Evolutionary conservation across 2,329 filamentous ascomycete genomes (phyloP).

Genomic region (Ascochyta pisi): DNA sequence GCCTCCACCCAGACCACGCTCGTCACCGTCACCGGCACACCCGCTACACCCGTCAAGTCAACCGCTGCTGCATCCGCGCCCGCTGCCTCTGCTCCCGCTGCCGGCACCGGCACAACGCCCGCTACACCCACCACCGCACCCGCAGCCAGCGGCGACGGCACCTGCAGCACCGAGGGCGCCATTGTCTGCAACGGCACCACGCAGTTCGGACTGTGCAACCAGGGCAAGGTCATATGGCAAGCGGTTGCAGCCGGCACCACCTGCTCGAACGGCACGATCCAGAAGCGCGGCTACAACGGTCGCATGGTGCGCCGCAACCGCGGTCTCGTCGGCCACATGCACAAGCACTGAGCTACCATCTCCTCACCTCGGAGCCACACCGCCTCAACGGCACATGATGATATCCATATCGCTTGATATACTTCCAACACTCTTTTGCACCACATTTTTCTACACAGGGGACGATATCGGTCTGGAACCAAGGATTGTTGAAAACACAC

Average conservation of each 20-base stretch:
- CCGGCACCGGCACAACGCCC: slow-evolving; percentile 17
- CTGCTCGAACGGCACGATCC: slow-evolving; percentile 52
- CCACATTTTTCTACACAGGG: background rate
- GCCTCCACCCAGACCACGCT: slow-evolving; percentile 40
- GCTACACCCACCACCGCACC: slow-evolving; percentile 16
- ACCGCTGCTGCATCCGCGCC: slow-evolving; percentile 6
- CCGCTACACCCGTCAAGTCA: slow-evolving; percentile 19
- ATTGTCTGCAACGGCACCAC: slow-evolving; percentile 50
- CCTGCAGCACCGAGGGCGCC: slow-evolving; percentile 45
- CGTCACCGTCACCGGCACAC: slow-evolving; percentile 35
- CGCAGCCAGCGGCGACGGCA: slow-evolving; percentile 2
- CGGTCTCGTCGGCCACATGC: slow-evolving; percentile 8
- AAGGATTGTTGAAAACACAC: slow-evolving; percentile 1
- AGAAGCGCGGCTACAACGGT: slow-evolving; percentile 41
- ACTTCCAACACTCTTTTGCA: slow-evolving; percentile 2
- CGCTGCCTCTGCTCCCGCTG: slow-evolving; percentile 5
- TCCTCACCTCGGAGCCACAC: background rate
- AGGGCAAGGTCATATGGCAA: slow-evolving; percentile 51
- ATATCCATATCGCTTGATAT: slow-evolving; percentile 18
- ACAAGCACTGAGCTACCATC: slow-evolving; percentile 10
- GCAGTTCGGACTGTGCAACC: slow-evolving; percentile 54
- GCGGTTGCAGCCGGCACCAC: slow-evolving; percentile 53
- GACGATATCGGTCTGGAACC: slow-evolving; percentile 8
- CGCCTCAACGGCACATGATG: background rate
- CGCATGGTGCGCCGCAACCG: slow-evolving; percentile 38